Evolutionary conservation across 208 protist genomes (phyloP).

Genomic region (Leishmania tarentolae): DNA sequence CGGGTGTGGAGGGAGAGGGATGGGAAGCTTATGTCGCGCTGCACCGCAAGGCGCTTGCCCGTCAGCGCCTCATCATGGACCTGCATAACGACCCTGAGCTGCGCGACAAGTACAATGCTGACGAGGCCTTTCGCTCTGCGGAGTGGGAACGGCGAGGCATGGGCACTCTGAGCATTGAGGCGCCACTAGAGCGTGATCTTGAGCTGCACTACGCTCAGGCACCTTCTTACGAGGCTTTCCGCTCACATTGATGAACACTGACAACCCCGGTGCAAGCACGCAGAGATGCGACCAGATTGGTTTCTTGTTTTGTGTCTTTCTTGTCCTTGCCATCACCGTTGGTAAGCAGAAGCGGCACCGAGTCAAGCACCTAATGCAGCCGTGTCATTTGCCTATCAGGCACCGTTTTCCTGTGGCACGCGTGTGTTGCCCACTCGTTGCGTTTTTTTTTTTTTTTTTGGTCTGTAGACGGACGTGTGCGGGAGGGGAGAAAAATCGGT

Average conservation of each 20-base stretch:
- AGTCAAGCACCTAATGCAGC: not conserved
- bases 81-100: conserved; percentile 70
- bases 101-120: conserved; percentile 50
- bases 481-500: not conserved
- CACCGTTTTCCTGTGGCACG: not conserved
- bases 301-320: not conserved
- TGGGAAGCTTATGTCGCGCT: conserved; percentile 86
- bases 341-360: not conserved
- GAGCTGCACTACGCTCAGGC: conserved; percentile 78
- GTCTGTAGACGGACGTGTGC: not conserved
- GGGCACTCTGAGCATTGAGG: conserved; percentile 54
- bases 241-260: conserved; percentile 30
- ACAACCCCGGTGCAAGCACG: not conserved
- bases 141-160: conserved; percentile 73
- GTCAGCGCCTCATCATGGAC: conserved; percentile 84
- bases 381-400: not conserved
- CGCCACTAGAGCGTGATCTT: conserved; percentile 31
- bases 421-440: not conserved
- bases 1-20: conserved; percentile 84
- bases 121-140: conserved; percentile 48
- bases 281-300: not conserved
- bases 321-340: not conserved
- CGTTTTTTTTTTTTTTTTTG: not conserved
- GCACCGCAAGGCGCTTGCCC: conserved; percentile 75
- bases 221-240: conserved; percentile 81